phyloP scores from a whole-genome alignment of 2,329 filamentous ascomycete species.

The Trichoderma sp. region DNA sequence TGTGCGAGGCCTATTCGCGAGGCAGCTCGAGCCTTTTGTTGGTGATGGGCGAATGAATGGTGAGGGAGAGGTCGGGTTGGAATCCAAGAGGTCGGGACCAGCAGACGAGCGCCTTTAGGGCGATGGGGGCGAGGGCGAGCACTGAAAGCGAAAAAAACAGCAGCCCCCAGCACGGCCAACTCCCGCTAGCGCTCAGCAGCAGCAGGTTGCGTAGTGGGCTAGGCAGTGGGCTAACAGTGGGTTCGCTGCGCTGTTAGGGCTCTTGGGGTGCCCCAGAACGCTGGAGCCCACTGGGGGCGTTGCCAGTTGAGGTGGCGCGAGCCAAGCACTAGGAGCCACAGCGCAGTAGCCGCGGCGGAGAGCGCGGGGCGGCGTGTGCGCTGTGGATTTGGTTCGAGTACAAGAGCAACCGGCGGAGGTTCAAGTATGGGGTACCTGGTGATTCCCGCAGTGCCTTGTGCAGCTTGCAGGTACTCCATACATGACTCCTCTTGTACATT shows the following conservation, averaged over 20 bases:
- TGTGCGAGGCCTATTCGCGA: slow-evolving; percentile 18
- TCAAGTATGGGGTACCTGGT: neutral
- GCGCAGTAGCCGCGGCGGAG: slow-evolving; percentile 19
- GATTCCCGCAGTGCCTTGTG: neutral
- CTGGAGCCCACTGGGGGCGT: neutral
- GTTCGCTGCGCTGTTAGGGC: slow-evolving; percentile 3
- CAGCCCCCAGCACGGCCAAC: slow-evolving; percentile 13
- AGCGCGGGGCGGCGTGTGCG: slow-evolving; percentile 19
- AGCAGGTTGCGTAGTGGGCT: slow-evolving; percentile 6
- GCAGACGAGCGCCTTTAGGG: neutral
- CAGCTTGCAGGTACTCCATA: neutral
- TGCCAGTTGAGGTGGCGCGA: neutral
- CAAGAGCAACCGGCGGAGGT: neutral
- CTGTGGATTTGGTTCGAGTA: neutral
- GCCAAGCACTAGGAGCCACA: slow-evolving; percentile 4
- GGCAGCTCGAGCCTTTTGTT: slow-evolving; percentile 18
- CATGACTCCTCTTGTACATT: neutral
- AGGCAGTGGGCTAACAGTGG: slow-evolving; percentile 12
- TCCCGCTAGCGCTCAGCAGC: slow-evolving; percentile 16
- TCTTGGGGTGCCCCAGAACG: neutral
- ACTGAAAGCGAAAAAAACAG: neutral
- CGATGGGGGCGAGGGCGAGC: slow-evolving; percentile 3
- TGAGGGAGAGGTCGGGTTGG: slow-evolving; percentile 5
- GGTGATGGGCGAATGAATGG: slow-evolving; percentile 16
- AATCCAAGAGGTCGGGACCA: slow-evolving; percentile 16